Conservation (phyloP, 1,284 basidiomycete genomes). For the Tilletia indica region DNA sequence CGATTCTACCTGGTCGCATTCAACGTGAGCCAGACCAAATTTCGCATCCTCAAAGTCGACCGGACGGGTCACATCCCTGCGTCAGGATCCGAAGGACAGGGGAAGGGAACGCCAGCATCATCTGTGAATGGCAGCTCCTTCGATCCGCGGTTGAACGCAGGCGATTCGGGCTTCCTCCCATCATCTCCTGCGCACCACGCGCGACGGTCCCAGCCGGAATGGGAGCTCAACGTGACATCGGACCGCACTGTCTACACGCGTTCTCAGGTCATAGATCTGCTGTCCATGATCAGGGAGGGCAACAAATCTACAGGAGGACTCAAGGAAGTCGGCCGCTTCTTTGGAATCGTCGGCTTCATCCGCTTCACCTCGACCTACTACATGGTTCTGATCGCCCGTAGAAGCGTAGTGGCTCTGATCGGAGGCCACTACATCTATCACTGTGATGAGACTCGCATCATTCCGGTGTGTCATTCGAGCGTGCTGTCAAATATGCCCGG, state of each 20-base stretch:
- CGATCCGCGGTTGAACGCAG: background rate
- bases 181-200: background rate
- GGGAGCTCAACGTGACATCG: slow-evolving; percentile 49
- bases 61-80: slow-evolving; percentile 38
- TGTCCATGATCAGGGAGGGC: slow-evolving; percentile 92
- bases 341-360: slow-evolving; percentile 65
- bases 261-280: slow-evolving; percentile 80
- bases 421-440: slow-evolving; percentile 98
- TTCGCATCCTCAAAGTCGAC: slow-evolving; percentile 51
- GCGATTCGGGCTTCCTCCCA: background rate
- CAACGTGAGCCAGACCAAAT: slow-evolving; percentile 50
- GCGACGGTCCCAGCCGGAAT: slow-evolving; percentile 18
- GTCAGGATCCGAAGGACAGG: too few species aligned
- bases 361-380: slow-evolving; percentile 55
- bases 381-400: slow-evolving; percentile 71
- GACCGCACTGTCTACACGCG: slow-evolving; percentile 68
- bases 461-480: slow-evolving; percentile 61
- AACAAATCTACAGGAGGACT: slow-evolving; percentile 84
- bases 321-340: slow-evolving; percentile 64
- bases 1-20: slow-evolving; percentile 52
- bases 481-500: slow-evolving; percentile 37
- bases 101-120: background rate
- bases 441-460: slow-evolving; percentile 84
- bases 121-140: background rate
- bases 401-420: slow-evolving; percentile 86